phyloP scores from a whole-genome alignment of 805 yeast genomes.

The Candida wancherniae region DNA sequence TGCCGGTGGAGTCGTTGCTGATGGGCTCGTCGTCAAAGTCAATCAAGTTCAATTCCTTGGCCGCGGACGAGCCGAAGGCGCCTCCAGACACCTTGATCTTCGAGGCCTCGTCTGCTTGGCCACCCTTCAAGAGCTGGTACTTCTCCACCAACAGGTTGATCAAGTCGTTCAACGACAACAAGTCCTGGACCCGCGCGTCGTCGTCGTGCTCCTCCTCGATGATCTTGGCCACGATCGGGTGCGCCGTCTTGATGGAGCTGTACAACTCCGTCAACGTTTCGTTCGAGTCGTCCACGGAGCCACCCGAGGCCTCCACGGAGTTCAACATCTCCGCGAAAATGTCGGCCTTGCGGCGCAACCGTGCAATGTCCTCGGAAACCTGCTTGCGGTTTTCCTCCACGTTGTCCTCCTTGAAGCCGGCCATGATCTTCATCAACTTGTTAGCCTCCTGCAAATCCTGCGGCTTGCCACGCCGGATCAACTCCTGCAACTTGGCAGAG shows the following conservation, averaged over 20 bases:
- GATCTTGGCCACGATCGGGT: slow-evolving; percentile 81
- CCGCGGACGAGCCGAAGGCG: slow-evolving; percentile 20
- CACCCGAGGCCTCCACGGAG: slow-evolving; percentile 39
- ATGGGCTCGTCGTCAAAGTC: slow-evolving; percentile 42
- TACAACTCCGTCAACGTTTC: slow-evolving; percentile 81
- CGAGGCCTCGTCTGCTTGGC: slow-evolving; percentile 54
- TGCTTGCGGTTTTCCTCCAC: slow-evolving; percentile 69
- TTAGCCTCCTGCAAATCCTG: slow-evolving; percentile 95
- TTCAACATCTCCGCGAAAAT: slow-evolving; percentile 82
- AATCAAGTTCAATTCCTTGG: slow-evolving; percentile 35
- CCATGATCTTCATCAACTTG: slow-evolving; percentile 95
- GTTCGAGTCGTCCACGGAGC: slow-evolving; percentile 40
- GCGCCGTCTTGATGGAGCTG: slow-evolving; percentile 72
- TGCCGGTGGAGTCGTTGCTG: slow-evolving; percentile 23
- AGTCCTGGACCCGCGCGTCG: slow-evolving; percentile 51
- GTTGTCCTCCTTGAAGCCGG: slow-evolving; percentile 89
- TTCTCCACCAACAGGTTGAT: slow-evolving; percentile 66
- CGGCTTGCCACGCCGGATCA: slow-evolving; percentile 92
- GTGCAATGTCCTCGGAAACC: slow-evolving; percentile 77
- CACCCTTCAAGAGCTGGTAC: slow-evolving; percentile 59
- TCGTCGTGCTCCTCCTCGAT: slow-evolving; percentile 70
- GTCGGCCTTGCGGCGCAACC: slow-evolving; percentile 80
- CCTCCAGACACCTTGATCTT: slow-evolving; percentile 35
- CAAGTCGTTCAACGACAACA: slow-evolving; percentile 68
- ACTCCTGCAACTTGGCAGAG: slow-evolving; percentile 90